Evolutionary conservation across 352 stramenopile genomes (phyloP).

Genomic region (Thraustotheca clavata): DNA sequence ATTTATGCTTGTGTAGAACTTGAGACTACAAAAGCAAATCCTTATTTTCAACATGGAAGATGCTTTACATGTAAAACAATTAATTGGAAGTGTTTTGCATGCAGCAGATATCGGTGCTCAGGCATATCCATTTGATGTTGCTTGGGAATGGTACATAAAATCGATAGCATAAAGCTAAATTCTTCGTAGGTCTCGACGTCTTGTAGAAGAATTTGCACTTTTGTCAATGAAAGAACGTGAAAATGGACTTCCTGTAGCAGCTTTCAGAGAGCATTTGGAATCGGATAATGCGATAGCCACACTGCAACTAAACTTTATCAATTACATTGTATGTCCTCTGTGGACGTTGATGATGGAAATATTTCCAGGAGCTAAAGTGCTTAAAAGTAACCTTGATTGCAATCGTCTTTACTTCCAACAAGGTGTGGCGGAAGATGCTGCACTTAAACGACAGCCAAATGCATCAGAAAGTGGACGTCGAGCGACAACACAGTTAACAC

Average conservation of each 20-base stretch:
- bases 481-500: not conserved
- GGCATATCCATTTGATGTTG: slow-evolving; percentile 29
- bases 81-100: slow-evolving; percentile 28
- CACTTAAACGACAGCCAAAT: not conserved
- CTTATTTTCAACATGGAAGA: slow-evolving; percentile 26
- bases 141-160: slow-evolving; percentile 24
- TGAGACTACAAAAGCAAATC: slow-evolving; percentile 23
- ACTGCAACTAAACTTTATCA: slow-evolving; percentile 79
- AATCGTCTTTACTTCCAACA: slow-evolving; percentile 21
- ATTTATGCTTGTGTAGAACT: slow-evolving; percentile 25
- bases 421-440: not conserved
- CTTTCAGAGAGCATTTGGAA: slow-evolving; percentile 52
- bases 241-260: slow-evolving; percentile 21
- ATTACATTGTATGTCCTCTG: slow-evolving; percentile 69
- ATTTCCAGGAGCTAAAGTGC: slow-evolving; percentile 35
- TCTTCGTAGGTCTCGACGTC: slow-evolving; percentile 3
- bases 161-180: not conserved
- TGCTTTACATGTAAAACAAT: slow-evolving; percentile 24
- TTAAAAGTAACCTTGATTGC: slow-evolving; percentile 16
- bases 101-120: slow-evolving; percentile 29
- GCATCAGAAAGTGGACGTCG: not conserved
- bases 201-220: slow-evolving; percentile 27
- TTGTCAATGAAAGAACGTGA: slow-evolving; percentile 23
- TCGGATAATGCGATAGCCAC: slow-evolving; percentile 48
- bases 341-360: slow-evolving; percentile 56